phyloP scores from a whole-genome alignment of 495 filamentous ascomycete genomes.

The Hapsidospora chrysogenum region DNA sequence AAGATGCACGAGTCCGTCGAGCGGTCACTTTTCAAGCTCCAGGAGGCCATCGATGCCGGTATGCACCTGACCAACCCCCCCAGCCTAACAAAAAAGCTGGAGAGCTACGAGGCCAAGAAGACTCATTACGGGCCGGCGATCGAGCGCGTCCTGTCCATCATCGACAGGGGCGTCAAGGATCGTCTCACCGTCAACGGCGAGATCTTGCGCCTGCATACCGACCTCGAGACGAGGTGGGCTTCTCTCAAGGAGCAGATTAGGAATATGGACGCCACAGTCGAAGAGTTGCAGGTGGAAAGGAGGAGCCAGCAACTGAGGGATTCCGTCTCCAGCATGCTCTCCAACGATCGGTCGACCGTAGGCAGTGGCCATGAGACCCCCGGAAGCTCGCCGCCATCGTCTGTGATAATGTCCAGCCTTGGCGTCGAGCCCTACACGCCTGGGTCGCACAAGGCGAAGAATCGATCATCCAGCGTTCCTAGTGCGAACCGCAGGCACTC shows the following conservation, averaged over 20 bases:
- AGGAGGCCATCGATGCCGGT: slow-evolving; percentile 60
- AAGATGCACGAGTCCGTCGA: slow-evolving; percentile 92
- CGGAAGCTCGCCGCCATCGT: slow-evolving; percentile 80
- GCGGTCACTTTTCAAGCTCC: slow-evolving; percentile 64
- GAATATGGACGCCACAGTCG: slow-evolving; percentile 55
- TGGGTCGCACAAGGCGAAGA: no score
- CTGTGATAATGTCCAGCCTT: slow-evolving; percentile 50
- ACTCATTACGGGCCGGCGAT: slow-evolving; percentile 91
- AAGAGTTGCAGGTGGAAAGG: slow-evolving; percentile 51
- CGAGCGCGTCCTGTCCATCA: slow-evolving; percentile 74
- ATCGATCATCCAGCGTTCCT: no score
- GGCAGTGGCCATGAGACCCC: slow-evolving; percentile 64
- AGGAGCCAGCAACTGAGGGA: slow-evolving; percentile 67
- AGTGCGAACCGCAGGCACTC: slow-evolving; percentile 17
- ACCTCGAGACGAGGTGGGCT: slow-evolving; percentile 65
- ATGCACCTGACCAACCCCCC: slow-evolving; percentile 51
- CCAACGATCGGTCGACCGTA: slow-evolving; percentile 63
- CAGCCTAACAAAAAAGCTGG: slow-evolving; percentile 58
- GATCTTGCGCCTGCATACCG: slow-evolving; percentile 64
- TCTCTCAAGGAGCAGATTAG: slow-evolving; percentile 57
- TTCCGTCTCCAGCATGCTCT: slow-evolving; percentile 82
- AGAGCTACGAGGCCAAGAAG: slow-evolving; percentile 91
- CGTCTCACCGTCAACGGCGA: slow-evolving; percentile 90
- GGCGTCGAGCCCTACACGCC: slow-evolving; percentile 31
- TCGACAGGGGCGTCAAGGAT: slow-evolving; percentile 82